A percentile compares a stretch with the other conserved stretches of the same genome.
Conservation (phyloP, 805 yeast genomes). For the Myxozyma geophila region DNA sequence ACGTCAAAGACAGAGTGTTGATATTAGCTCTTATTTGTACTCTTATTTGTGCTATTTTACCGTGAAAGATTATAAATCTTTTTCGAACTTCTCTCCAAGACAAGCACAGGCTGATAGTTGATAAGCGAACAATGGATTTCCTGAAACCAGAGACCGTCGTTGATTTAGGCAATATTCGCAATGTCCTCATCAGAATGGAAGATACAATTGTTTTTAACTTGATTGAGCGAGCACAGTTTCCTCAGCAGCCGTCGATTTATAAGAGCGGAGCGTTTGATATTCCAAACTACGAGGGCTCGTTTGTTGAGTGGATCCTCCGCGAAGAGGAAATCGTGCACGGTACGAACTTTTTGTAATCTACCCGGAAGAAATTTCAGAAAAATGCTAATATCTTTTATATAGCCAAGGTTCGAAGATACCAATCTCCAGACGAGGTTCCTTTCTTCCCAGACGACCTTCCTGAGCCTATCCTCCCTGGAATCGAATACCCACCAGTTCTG, state of each 20-base stretch:
- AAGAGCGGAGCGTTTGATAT: constrained; percentile 57
- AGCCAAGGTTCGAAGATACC: constrained; percentile 82
- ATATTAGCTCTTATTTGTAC: too few species aligned
- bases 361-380: background rate
- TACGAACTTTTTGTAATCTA: constrained; percentile 13
- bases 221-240: constrained; percentile 91
- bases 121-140: constrained; percentile 28
- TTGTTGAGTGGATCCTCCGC: constrained; percentile 81
- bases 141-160: constrained; percentile 43
- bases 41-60: too few species aligned
- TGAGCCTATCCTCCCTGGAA: constrained; percentile 76
- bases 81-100: background rate
- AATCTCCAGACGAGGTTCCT: constrained; percentile 93
- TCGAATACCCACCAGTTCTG: constrained; percentile 76
- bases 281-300: constrained; percentile 75
- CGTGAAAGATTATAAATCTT: too few species aligned
- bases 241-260: constrained; percentile 75
- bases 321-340: constrained; percentile 73
- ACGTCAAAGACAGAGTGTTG: too few species aligned
- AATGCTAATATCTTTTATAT: constrained; percentile 15
- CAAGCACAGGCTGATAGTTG: background rate
- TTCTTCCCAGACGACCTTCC: constrained; percentile 73
- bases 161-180: constrained; percentile 79
- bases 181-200: constrained; percentile 87
- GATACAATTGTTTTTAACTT: constrained; percentile 92